These are phyloP conservation scores for Diaporthe australafricana DNA, from an alignment of 2,329 filamentous ascomycete species.

Conservation along the genomic window DNA sequence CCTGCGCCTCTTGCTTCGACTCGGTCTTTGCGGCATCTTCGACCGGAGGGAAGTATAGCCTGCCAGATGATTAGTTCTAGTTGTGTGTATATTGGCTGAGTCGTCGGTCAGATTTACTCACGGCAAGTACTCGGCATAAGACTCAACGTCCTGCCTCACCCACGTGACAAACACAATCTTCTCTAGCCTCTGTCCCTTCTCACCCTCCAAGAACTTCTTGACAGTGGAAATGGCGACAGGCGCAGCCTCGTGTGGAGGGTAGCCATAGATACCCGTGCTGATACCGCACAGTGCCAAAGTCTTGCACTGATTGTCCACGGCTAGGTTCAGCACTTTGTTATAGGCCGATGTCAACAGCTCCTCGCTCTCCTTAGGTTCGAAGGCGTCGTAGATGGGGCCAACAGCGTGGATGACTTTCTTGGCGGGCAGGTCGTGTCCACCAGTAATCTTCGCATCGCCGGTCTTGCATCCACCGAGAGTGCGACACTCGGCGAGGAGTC, in stretches of 20 bases:
- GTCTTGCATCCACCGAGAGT: slow-evolving; percentile 78
- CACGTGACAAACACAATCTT: slow-evolving; percentile 90
- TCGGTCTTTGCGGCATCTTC: slow-evolving; percentile 31
- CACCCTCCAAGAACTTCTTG: slow-evolving; percentile 63
- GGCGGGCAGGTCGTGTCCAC: slow-evolving; percentile 80
- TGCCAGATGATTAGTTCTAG: slow-evolving; percentile 30
- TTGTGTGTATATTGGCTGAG: too few species aligned
- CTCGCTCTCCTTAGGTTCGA: slow-evolving; percentile 55
- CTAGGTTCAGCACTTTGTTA: slow-evolving; percentile 76
- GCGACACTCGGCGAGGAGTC: slow-evolving; percentile 77
- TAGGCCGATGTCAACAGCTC: slow-evolving; percentile 74
- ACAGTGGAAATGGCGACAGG: slow-evolving; percentile 73
- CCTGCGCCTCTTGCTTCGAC: slow-evolving; percentile 1
- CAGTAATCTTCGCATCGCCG: slow-evolving; percentile 85
- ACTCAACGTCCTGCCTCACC: slow-evolving; percentile 78
- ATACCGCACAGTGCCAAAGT: slow-evolving; percentile 86
- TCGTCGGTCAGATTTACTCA: slow-evolving; percentile 59
- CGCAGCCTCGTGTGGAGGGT: slow-evolving; percentile 80
- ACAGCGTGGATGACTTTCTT: slow-evolving; percentile 90
- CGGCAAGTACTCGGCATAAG: slow-evolving; percentile 80
- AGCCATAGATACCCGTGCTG: slow-evolving; percentile 92
- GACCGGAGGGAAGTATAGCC: slow-evolving; percentile 47
- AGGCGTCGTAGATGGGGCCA: slow-evolving; percentile 77
- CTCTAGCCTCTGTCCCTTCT: slow-evolving; percentile 66
- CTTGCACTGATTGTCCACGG: slow-evolving; percentile 72